These are phyloP conservation scores for Phellopilus nigrolimitatus DNA, from an alignment of 1,284 basidiomycete species.

Conservation along the genomic window DNA sequence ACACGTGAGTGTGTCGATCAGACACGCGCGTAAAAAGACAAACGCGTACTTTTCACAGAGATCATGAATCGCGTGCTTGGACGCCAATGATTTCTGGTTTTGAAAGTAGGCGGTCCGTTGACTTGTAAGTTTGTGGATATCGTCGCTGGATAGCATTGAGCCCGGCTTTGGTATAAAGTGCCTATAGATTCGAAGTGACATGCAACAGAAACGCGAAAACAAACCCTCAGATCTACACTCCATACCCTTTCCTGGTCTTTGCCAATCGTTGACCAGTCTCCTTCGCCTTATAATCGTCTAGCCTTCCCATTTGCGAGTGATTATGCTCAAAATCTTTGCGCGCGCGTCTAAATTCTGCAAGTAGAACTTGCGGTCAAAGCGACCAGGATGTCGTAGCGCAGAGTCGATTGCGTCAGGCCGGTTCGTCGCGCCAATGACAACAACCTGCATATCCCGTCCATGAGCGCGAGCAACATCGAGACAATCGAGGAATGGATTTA, in stretches of 20 bases:
- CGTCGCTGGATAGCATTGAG: constrained; percentile 93
- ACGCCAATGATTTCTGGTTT: constrained; percentile 86
- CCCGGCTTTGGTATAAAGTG: constrained; percentile 93
- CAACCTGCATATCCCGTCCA: constrained; percentile 99
- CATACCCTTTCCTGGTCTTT: constrained; percentile 94
- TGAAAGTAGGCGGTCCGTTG: constrained; percentile 80
- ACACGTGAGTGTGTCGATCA: constrained; percentile 11
- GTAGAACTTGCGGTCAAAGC: constrained; percentile 99
- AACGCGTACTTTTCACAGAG: constrained; percentile 82
- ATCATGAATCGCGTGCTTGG: constrained; percentile 93
- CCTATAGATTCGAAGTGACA: constrained; percentile 41
- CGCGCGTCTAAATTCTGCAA: constrained; percentile 87
- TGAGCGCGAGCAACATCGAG: constrained; percentile 91
- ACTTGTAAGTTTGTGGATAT: constrained; percentile 98
- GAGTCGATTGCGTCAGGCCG: constrained; percentile 96
- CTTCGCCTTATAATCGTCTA: constrained; percentile 55
- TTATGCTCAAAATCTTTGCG: constrained; percentile 86
- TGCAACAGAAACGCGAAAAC: constrained; percentile 28
- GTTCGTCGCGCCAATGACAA: constrained; percentile 99
- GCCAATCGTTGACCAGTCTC: constrained; percentile 71
- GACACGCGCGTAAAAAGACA: constrained; percentile 5
- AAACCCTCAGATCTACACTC: constrained; percentile 89
- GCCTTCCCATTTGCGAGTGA: constrained; percentile 89
- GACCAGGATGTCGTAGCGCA: constrained; percentile 87
- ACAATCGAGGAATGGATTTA: constrained; percentile 99